Evolutionary conservation across 768 basidiomycete genomes (phyloP), one percentile per base, ranked within the genome.

Genomic region (Polyporus arcularius): DNA sequence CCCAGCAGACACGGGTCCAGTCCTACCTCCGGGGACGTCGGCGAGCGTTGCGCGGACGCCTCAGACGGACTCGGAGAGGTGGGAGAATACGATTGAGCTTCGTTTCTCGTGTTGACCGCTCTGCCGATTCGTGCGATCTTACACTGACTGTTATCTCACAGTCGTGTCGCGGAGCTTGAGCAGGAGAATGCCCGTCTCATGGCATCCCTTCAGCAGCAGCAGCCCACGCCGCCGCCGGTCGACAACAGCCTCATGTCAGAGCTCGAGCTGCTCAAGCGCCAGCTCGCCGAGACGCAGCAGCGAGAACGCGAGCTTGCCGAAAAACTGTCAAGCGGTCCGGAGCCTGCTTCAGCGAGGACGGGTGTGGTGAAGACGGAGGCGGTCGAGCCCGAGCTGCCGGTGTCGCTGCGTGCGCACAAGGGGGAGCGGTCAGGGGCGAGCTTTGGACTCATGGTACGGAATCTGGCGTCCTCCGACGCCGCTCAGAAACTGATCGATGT

Each of bases 151-250:
- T 1, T 51, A 15, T 35, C 46, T 68, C 55, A 61, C 75, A 94
- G 92, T 68, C 92, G 88, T 58, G 90, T 94, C 68, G 84, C 85
- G 62, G 88, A 91, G 70, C 79, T 94, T 32, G 92, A 94, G 75
- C 85, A 89, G 72, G 93, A 94, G 72, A 94, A 92, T 67, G 87
- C 84, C 46, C 80, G 87, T 42, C 85, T 94, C 55, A 79, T 85
- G 38, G 80, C 80, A 75, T 90, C 63, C 78, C 87, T 60, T 81
- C 71, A 69, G 65, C 70, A 70, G 55, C 64, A 71, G 67, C 66
- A 30, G 65, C 66, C 39, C 11, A 26, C 39, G 30, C 40, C 46
- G 10, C n/a, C 55, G 5, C 53, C 54, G 40, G 52, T 54, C 66
- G 58, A 77, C 72, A 67, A 75, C 40, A 76, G 78, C 14, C 78